A percentile compares a stretch with the other conserved stretches of the same genome.
Evolutionary conservation across 176 grass and related monocot genomes (phyloP).

Genomic region (Poa annua): DNA sequence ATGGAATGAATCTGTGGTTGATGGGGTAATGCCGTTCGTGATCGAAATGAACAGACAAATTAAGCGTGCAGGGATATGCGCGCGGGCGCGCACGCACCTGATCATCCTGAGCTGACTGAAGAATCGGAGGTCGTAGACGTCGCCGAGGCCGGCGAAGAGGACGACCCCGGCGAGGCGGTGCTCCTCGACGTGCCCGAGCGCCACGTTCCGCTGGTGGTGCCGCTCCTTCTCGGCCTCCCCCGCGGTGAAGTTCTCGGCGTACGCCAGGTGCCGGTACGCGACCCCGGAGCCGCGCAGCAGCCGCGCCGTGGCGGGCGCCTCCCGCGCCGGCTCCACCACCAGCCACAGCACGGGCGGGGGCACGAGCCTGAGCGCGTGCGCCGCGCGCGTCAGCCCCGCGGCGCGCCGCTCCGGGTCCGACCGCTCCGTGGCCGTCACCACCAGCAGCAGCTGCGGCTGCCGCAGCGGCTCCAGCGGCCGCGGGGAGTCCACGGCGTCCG

Average conservation of each 20-base stretch:
- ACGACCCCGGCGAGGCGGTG: slow-evolving; percentile 72
- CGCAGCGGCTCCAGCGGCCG: background rate
- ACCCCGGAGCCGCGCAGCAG: slow-evolving; percentile 68
- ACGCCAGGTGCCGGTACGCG: slow-evolving; percentile 72
- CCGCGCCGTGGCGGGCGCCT: slow-evolving; percentile 50
- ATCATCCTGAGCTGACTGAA: slow-evolving; percentile 58
- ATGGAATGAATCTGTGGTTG: no score
- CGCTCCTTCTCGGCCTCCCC: slow-evolving; percentile 19
- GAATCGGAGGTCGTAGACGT: slow-evolving; percentile 69
- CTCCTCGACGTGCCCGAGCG: slow-evolving; percentile 69
- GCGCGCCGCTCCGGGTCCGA: slow-evolving; percentile 43
- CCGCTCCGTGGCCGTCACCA: slow-evolving; percentile 61
- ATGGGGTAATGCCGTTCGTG: no score
- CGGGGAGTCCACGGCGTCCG: no score
- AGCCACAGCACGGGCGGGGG: slow-evolving; percentile 84
- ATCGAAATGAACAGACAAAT: no score
- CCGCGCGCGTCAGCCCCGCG: slow-evolving; percentile 63
- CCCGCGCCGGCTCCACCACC: slow-evolving; percentile 65
- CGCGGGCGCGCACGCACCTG: slow-evolving; percentile 12
- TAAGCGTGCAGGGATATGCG: no score
- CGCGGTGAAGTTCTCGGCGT: slow-evolving; percentile 67
- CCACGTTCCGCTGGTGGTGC: slow-evolving; percentile 76
- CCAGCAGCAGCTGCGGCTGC: slow-evolving; percentile 47
- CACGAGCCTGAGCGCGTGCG: slow-evolving; percentile 67
- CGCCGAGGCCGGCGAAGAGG: slow-evolving; percentile 62